Evolutionary conservation across 2,329 filamentous ascomycete species (phyloP).

Genomic region (Monilinia polystroma): DNA sequence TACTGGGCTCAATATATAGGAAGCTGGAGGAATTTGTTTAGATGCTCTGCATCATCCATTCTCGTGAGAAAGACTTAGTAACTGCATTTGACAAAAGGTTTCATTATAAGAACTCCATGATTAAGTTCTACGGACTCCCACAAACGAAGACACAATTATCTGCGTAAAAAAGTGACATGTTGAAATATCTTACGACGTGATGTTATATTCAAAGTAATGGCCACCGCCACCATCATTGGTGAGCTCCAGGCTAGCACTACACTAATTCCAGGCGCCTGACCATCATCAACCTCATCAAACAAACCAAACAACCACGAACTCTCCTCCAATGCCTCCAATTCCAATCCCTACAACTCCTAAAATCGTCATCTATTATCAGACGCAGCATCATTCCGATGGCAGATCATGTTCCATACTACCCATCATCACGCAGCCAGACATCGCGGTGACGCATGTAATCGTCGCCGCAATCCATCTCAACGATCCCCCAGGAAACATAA

Average conservation of each 20-base stretch:
- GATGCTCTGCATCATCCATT: too few species aligned
- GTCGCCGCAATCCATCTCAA: slow-evolving; percentile 86
- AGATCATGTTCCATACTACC: slow-evolving; percentile 62
- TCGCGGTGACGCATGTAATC: slow-evolving; percentile 76
- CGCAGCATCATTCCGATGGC: slow-evolving; percentile 54
- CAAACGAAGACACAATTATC: too few species aligned
- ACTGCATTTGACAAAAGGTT: too few species aligned
- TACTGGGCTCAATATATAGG: too few species aligned
- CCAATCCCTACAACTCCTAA: slow-evolving; percentile 34
- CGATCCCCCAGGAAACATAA: slow-evolving; percentile 52
- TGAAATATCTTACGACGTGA: neutral
- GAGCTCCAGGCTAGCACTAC: neutral
- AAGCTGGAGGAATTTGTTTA: too few species aligned
- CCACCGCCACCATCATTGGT: neutral
- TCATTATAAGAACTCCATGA: too few species aligned
- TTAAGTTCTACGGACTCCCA: too few species aligned
- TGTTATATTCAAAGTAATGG: too few species aligned
- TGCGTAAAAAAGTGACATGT: too few species aligned
- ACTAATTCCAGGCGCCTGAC: slow-evolving; percentile 11
- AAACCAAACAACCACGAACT: slow-evolving; percentile 1
- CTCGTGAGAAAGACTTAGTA: too few species aligned
- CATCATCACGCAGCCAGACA: slow-evolving; percentile 47
- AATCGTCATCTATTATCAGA: slow-evolving; percentile 63
- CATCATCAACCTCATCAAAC: slow-evolving; percentile 12
- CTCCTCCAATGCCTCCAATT: slow-evolving; percentile 36